Base-by-base conservation (phyloP, 2,329 filamentous ascomycete species). In the Fusarium sp. region DNA sequence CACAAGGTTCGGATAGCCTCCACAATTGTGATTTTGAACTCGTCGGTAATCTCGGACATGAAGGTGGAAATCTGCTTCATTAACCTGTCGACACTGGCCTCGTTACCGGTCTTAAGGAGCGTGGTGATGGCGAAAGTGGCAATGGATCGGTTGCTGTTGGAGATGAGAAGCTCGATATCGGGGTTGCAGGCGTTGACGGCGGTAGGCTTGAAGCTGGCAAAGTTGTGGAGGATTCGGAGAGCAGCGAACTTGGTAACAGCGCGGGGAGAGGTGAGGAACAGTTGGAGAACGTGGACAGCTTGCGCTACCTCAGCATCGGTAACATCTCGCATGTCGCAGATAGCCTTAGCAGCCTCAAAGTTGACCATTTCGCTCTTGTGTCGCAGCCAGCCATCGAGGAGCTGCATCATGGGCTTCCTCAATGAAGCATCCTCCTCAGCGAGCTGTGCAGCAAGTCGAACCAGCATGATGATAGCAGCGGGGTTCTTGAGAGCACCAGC, bases 341-440 rank as follows among this genome's bases (percentile, higher is more conserved):
- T 97, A 58, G 95, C 95, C 88, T 98, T 98, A 73, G 96, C 96
- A 60, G 96, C 96, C 85, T 99, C 96, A 77, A 99, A 98, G 86
- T 98, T 98, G 84, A 99, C 95, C 94, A 97, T 97, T 83, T 98
- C 96, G 83, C 95, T 97, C 91, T 99, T 98, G 84, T 98, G 95
- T 82, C 95, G 91, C 82, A 99, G 86, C 95, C 95, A 98, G 79
- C 95, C 93, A 82, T 98, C 95, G 78, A 99, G 89, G 75, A 99
- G 90, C 84, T 95, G 92, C 90, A 97, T 96, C 96, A 99, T 99
- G 68, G 95, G 95, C 85, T 93, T 97, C 77, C 95, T 88, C 79
- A 98, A 88, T 74, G 94, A 92, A 42, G 91, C 89, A 78, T 99
- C 96, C 80, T 99, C 96, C 81, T 97, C 95, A 36, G 95, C 95